These are phyloP conservation scores for Pulveroboletus frians DNA, from an alignment of 768 basidiomycete genomes.

Conservation along the genomic window DNA sequence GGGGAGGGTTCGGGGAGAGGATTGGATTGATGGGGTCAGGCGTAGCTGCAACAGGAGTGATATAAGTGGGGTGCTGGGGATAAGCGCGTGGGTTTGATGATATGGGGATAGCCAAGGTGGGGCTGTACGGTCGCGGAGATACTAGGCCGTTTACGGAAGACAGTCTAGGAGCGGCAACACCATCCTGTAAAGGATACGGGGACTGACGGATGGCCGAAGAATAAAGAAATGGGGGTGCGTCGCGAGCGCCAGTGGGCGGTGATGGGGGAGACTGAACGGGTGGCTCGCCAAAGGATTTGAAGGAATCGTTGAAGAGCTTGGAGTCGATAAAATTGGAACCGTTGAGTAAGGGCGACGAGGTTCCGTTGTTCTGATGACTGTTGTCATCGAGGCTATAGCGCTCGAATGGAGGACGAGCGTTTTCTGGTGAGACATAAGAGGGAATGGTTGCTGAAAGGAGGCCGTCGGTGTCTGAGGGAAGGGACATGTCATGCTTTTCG, in stretches of 20 bases:
- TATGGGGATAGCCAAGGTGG: slow-evolving; percentile 43
- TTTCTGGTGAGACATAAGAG: slow-evolving; percentile 44
- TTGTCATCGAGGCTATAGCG: slow-evolving; percentile 49
- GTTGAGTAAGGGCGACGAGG: slow-evolving; percentile 20
- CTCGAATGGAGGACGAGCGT: slow-evolving; percentile 44
- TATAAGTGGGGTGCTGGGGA: slow-evolving; percentile 73
- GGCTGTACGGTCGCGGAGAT: slow-evolving; percentile 49
- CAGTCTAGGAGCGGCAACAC: slow-evolving; percentile 29
- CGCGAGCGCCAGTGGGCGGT: slow-evolving; percentile 17
- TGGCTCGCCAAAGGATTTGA: slow-evolving; percentile 30
- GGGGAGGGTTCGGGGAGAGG: slow-evolving; percentile 49
- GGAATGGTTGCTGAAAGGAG: slow-evolving; percentile 30
- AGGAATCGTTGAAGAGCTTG: slow-evolving; percentile 26
- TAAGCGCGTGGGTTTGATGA: slow-evolving; percentile 63
- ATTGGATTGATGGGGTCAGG: slow-evolving; percentile 58
- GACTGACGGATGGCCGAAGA: slow-evolving; percentile 45
- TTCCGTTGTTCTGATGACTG: slow-evolving; percentile 16
- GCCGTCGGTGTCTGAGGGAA: slow-evolving; percentile 11
- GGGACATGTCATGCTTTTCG: slow-evolving; percentile 16
- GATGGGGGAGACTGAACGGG: slow-evolving; percentile 21
- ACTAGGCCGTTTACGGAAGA: slow-evolving; percentile 54
- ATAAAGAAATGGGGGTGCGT: slow-evolving; percentile 32
- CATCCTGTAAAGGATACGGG: slow-evolving; percentile 36
- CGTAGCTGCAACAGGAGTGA: slow-evolving; percentile 48
- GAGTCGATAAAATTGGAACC: slow-evolving; percentile 26